Evolutionary conservation across 1,139 yeast genomes (phyloP).

Genomic region (Taphrina wiesneri): DNA sequence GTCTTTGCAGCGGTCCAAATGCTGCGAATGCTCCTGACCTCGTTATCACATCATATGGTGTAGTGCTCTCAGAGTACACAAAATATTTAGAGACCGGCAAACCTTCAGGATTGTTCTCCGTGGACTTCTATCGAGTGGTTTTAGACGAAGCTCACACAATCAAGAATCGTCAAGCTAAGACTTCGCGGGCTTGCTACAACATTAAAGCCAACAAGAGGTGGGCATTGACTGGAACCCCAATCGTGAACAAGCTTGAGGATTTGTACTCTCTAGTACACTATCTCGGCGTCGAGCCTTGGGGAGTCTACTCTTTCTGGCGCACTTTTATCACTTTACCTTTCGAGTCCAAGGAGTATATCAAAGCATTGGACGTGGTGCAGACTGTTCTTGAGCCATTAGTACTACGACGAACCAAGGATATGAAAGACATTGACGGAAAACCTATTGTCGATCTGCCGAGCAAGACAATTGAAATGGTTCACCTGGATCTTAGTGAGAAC

Average conservation of each 20-base stretch:
- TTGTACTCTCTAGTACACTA: constrained; percentile 75
- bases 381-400: constrained; percentile 81
- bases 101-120: constrained; percentile 62
- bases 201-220: constrained; percentile 68
- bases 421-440: constrained; percentile 72
- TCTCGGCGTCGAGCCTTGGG: constrained; percentile 83
- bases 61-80: constrained; percentile 64
- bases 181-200: constrained; percentile 75
- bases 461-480: constrained; percentile 70
- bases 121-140: constrained; percentile 74
- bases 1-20: constrained; percentile 48
- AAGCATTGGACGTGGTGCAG: constrained; percentile 79
- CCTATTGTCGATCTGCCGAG: constrained; percentile 76
- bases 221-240: constrained; percentile 94
- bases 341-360: constrained; percentile 66
- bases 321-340: constrained; percentile 83
- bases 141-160: constrained; percentile 93
- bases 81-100: constrained; percentile 27
- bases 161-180: constrained; percentile 74
- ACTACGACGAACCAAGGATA: constrained; percentile 80
- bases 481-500: constrained; percentile 62
- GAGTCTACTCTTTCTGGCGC: constrained; percentile 82
- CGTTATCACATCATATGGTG: constrained; percentile 84
- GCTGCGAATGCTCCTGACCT: constrained; percentile 59
- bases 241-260: constrained; percentile 85